A percentile compares a stretch with the other conserved stretches of the same genome.
phyloP scores from a whole-genome alignment of 2,329 filamentous ascomycete genomes.

The Aspergillus pseudoviridinutans region DNA sequence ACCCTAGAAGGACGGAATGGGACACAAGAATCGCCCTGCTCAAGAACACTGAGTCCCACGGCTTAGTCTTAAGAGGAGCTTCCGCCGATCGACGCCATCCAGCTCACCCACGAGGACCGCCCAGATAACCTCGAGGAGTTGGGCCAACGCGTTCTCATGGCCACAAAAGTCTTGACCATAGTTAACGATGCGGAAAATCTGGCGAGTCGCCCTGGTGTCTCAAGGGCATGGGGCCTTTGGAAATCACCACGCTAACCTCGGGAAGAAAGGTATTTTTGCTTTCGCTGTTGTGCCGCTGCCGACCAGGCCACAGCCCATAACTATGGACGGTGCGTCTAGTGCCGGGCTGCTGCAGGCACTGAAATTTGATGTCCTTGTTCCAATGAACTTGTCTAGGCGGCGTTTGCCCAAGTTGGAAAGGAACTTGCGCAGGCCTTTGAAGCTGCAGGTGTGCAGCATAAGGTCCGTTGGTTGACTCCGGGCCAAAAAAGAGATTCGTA shows the following conservation, averaged over 20 bases:
- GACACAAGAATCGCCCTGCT: slow-evolving; percentile 25
- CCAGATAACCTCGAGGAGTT: slow-evolving; percentile 48
- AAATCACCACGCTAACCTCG: slow-evolving; percentile 26
- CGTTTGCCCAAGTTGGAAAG: slow-evolving; percentile 9
- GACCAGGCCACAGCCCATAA: slow-evolving; percentile 34
- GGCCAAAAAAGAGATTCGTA: slow-evolving; percentile 16
- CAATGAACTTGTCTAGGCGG: slow-evolving; percentile 25
- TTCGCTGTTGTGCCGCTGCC: slow-evolving; percentile 23
- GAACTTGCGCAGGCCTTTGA: slow-evolving; percentile 31
- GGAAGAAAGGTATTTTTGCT: slow-evolving; percentile 38
- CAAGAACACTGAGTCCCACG: slow-evolving; percentile 31
- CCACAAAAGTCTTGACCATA: slow-evolving; percentile 45
- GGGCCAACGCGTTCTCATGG: slow-evolving; percentile 46
- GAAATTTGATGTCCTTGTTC: slow-evolving; percentile 41
- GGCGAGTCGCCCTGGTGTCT: slow-evolving; percentile 42
- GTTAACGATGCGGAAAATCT: slow-evolving; percentile 44
- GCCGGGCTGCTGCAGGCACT: slow-evolving; percentile 39
- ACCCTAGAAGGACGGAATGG: slow-evolving; percentile 37
- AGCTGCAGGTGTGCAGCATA: slow-evolving; percentile 31
- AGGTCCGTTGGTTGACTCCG: slow-evolving; percentile 34
- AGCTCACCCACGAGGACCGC: slow-evolving; percentile 51
- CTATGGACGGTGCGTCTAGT: slow-evolving; percentile 44
- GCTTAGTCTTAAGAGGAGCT: slow-evolving; percentile 32
- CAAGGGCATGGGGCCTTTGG: slow-evolving; percentile 38
- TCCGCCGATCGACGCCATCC: slow-evolving; percentile 46